Base-by-base conservation (phyloP, 2,329 filamentous ascomycete species). In the Exophiala lecanii-corni region DNA sequence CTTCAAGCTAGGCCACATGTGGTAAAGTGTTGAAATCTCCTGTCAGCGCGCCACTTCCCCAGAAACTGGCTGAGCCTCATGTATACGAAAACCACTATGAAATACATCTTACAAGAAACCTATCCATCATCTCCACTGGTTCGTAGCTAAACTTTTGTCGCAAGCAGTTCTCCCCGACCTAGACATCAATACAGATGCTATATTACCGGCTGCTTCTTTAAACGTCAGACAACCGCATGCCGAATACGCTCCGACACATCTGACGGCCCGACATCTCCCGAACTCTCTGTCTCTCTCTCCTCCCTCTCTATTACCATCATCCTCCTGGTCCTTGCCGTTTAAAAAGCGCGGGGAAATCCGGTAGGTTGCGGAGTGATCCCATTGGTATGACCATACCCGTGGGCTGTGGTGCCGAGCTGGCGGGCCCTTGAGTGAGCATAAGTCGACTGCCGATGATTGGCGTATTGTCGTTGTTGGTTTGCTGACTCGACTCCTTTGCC, bases 401-500 rank as follows among this genome's bases (percentile, higher is more conserved):
- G 7, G 85, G 82, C 42, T 51, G 74, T 63, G 46, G 77, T 64
- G 57, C 70, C 65, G 60, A 68, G 53, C 72, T 65, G 61, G 74
- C 72, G 17, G 91, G 87, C 7, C 89, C 92, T 59, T 94, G 89
- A 26, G 92, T 98, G 57, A 98, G 85, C 89, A 98, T 94, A 39
- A 98, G 78, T 40, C 92, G 82, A 51, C 81, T 84, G 41, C 91
- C 89, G 18, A 98, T 79, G 58, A 98, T 97, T 4, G 92, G 92
- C 1, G 88, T 89, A 66, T 86, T 91, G 60, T 94, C 89, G 60
- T 97, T 89, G 43, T 89, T 86, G 73, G 87, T 91, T 72, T 91
- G 80, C 54, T 92, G 86, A 53, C 81, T 81, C 25, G 74, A 75
- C 69, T 82, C 79, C 50, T 71, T 72, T 13, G 72, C 67, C 66